A percentile compares a stretch with the other conserved stretches of the same genome.
Conservation (phyloP, 257 asterid genomes). For the Solanum sitiens region DNA sequence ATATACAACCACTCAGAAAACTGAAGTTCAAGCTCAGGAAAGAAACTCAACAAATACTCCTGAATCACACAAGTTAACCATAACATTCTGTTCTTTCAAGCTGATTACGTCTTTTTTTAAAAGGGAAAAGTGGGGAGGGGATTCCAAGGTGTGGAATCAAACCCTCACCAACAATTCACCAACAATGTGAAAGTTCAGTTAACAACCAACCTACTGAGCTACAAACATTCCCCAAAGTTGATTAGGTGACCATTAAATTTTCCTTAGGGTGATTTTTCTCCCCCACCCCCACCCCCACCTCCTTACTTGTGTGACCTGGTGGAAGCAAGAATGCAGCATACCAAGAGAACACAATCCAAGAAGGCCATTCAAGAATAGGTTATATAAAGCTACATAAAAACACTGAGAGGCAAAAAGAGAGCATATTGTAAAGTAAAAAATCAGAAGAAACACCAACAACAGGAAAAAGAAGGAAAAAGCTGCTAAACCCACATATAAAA, state of each 20-base stretch:
- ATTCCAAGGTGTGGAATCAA: not conserved
- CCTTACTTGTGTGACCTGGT: not conserved
- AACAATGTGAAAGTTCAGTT: not conserved
- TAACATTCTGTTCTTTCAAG: not conserved
- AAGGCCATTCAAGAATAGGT: not conserved
- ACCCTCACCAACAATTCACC: not conserved
- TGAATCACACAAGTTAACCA: not conserved
- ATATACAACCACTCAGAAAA: not conserved
- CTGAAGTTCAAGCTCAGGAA: not conserved
- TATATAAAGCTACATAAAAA: not conserved
- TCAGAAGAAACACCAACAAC: not conserved
- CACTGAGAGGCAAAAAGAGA: not conserved
- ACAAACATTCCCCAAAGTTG: not conserved
- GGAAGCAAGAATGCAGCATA: not conserved
- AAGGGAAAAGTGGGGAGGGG: not conserved
- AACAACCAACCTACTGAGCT: not conserved
- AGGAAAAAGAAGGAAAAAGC: constrained; percentile 3
- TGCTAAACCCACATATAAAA: not conserved
- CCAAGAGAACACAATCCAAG: not conserved
- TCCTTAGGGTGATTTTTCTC: not conserved
- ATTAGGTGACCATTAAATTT: not conserved
- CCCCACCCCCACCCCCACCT: not conserved
- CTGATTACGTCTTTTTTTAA: not conserved
- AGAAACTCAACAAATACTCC: not conserved
- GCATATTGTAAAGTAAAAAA: not conserved